These are phyloP conservation scores for Penicillium frequentans DNA, from an alignment of 2,329 filamentous ascomycete species.

Conservation along the genomic window DNA sequence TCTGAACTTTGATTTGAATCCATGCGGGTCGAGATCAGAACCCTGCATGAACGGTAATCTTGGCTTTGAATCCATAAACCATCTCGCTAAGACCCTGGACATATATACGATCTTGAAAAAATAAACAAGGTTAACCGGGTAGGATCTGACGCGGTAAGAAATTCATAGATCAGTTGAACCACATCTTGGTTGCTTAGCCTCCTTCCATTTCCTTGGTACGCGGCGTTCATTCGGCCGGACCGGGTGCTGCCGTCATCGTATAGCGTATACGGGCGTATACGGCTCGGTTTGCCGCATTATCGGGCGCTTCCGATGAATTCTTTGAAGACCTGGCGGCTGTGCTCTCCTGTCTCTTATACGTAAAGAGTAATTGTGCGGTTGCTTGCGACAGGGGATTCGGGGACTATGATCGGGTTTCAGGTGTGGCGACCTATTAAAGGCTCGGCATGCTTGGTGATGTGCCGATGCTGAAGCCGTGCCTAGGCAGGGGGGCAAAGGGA, in stretches of 20 bases:
- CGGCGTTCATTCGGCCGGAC: slow-evolving; percentile 3
- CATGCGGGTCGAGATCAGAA: not conserved
- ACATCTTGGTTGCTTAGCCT: slow-evolving; percentile 3
- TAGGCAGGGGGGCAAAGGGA: not conserved
- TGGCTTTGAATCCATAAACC: not conserved
- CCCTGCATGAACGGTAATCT: not conserved
- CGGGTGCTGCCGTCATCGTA: not conserved
- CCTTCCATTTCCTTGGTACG: not conserved
- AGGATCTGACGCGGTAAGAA: not conserved
- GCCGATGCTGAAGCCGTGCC: too few relatives aligned
- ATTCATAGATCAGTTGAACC: not conserved
- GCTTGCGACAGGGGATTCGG: not conserved
- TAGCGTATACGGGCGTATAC: not conserved
- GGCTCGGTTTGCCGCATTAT: slow-evolving; percentile 7
- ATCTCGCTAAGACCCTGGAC: not conserved
- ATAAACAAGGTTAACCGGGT: not conserved
- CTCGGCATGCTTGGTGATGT: too few relatives aligned
- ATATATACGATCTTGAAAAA: not conserved
- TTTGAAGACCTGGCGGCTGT: too few relatives aligned
- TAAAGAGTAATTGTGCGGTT: not conserved
- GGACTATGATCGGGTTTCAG: not conserved
- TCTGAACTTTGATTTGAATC: not conserved
- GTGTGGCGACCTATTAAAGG: not conserved
- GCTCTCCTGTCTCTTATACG: not conserved
- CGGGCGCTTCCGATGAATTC: too few relatives aligned